Evolutionary conservation across 306 rosid genomes (phyloP), one percentile per base, ranked within the genome.

Genomic region (Ziziphus jujuba): DNA sequence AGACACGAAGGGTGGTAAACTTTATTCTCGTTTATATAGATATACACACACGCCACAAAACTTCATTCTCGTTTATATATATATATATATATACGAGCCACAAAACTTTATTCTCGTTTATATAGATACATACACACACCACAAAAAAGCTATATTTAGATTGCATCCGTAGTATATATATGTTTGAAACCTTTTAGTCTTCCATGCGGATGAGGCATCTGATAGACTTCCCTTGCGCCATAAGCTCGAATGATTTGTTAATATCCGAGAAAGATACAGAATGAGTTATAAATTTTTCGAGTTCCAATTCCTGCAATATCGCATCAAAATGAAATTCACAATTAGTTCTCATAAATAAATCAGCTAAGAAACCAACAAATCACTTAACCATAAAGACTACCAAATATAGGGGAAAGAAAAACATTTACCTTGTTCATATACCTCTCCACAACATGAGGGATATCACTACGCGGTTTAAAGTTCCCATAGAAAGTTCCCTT

Each of bases 401-500:
- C 17, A 14, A 15, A 17, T 22, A 16, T n/a, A n/a, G n/a, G n/a
- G n/a, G n/a, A 1, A 1, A 61, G n/a, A 13, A 2, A 21, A 7
- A 33, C 11, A 25, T 11, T 65, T 53, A 78, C 89, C 80, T 84
- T 75, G 57, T 59, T 80, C 86, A 84, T 72, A 65, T 81, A 84
- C 89, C 53, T 77, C 4, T 84, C 84, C 35, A 84, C 89, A 23
- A 84, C 69, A 24, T 65, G 57, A 0, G 89, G 89, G 17, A 84
- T 81, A 14, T 80, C 81, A 3, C 84, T 66, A 5, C 71, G 73
- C 16, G 85, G 85, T 66, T 84, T 84, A 75, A 71, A 80, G 74
- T 84, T 84, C 20, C 89, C 89, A 34, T 67, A 84, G 72, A 80
- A 80, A 38, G 85, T 80, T n/a, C 89, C 85, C 54, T 69, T 78